phyloP scores from a whole-genome alignment of 1,284 basidiomycete genomes.

The Microbotryomycetes sp. region DNA sequence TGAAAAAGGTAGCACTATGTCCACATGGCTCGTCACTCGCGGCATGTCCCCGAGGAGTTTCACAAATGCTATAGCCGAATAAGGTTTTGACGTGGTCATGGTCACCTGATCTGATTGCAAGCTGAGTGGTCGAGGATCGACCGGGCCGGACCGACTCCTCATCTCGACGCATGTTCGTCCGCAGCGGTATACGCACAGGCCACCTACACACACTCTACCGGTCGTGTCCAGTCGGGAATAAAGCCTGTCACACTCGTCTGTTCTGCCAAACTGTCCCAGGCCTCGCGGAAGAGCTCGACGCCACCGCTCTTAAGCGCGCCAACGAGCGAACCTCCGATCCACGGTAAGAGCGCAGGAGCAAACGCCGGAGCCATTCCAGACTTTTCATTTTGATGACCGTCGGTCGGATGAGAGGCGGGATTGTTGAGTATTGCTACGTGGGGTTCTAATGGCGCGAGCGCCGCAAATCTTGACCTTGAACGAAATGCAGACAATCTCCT shows the following conservation, averaged over 20 bases:
- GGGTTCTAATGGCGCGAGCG: slow-evolving; percentile 59
- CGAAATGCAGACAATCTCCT: slow-evolving; percentile 25
- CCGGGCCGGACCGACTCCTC: too few relatives aligned
- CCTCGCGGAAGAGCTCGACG: slow-evolving; percentile 68
- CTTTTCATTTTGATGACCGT: slow-evolving; percentile 37
- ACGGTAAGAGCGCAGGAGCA: slow-evolving; percentile 65
- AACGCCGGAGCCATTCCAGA: slow-evolving; percentile 80
- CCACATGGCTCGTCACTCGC: too few relatives aligned
- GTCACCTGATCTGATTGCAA: too few relatives aligned
- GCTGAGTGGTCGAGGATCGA: too few relatives aligned
- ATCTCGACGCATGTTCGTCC: too few relatives aligned
- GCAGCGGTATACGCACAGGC: too few relatives aligned
- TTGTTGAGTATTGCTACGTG: slow-evolving; percentile 77
- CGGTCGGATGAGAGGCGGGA: slow-evolving; percentile 46
- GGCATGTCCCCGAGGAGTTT: too few relatives aligned
- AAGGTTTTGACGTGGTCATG: too few relatives aligned
- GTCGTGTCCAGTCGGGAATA: not conserved
- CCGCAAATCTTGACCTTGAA: slow-evolving; percentile 61
- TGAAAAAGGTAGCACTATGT: too few relatives aligned
- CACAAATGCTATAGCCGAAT: too few relatives aligned
- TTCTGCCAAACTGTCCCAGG: slow-evolving; percentile 64
- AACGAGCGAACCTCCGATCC: slow-evolving; percentile 88
- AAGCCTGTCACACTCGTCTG: not conserved
- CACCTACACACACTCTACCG: too few relatives aligned
- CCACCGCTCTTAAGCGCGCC: slow-evolving; percentile 80